These are phyloP conservation scores for Hericium rajendrae DNA, from an alignment of 768 basidiomycete genomes.

Conservation along the genomic window DNA sequence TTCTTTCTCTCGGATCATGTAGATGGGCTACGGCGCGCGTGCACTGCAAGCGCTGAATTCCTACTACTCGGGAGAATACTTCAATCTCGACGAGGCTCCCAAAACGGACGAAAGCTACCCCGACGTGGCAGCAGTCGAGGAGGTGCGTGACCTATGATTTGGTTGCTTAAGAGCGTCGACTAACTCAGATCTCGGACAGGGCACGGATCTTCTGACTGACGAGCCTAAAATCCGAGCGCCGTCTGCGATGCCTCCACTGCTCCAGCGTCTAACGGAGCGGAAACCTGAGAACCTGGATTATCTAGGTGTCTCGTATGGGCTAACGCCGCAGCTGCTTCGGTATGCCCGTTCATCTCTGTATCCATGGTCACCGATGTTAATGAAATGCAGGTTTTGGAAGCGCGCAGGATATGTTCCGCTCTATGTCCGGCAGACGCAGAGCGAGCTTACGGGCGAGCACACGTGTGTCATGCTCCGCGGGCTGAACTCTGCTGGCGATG, in stretches of 20 bases:
- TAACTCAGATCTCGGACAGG: constrained; percentile 20
- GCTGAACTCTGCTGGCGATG: constrained; percentile 54
- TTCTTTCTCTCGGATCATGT: constrained; percentile 1
- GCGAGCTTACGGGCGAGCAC: constrained; percentile 94
- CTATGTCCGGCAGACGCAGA: constrained; percentile 87
- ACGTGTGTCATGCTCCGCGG: constrained; percentile 93
- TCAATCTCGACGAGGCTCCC: constrained; percentile 69
- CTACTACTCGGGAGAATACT: constrained; percentile 90
- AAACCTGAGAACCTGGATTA: constrained; percentile 90
- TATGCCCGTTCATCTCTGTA: constrained; percentile 17
- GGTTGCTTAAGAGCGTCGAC: not conserved
- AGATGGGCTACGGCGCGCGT: constrained; percentile 97
- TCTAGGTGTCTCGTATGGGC: constrained; percentile 91
- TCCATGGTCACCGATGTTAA: not conserved
- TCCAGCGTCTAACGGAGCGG: constrained; percentile 82
- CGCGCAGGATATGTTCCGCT: constrained; percentile 84
- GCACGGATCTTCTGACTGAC: constrained; percentile 64
- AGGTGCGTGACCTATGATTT: constrained; percentile 27
- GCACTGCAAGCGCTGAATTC: constrained; percentile 80
- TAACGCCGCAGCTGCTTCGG: constrained; percentile 80
- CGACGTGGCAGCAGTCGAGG: constrained; percentile 40
- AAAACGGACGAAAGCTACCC: constrained; percentile 48
- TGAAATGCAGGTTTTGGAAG: constrained; percentile 77
- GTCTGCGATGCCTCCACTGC: constrained; percentile 80
- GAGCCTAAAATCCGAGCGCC: constrained; percentile 62